Conservation (phyloP, 345 rosid genomes). For the Citrus sp. region DNA sequence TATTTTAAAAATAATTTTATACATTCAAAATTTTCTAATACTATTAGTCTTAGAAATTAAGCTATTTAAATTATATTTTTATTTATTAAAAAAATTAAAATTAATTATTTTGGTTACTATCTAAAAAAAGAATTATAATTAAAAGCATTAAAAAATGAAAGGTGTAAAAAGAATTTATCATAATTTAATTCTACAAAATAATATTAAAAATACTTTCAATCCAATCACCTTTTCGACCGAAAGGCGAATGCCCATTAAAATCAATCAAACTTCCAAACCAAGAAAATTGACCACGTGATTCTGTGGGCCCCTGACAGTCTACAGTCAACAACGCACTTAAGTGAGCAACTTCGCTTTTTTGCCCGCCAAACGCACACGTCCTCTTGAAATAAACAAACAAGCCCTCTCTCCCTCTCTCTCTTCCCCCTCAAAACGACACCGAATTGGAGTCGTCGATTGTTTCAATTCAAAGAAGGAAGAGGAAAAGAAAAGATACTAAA, state of each 20-base stretch:
- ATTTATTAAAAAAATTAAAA: no score
- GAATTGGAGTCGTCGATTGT: not conserved
- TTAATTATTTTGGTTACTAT: no score
- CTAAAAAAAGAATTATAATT: no score
- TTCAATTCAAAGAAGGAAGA: not conserved
- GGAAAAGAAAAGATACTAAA: conserved; percentile 15
- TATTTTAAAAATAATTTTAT: no score
- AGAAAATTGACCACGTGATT: not conserved
- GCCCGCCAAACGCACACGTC: conserved; percentile 8
- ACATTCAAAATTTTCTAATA: no score
- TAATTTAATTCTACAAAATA: not conserved
- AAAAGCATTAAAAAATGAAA: no score
- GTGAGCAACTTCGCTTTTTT: not conserved
- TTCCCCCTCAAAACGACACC: conserved; percentile 10
- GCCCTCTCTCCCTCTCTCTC: not conserved
- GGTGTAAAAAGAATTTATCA: no score
- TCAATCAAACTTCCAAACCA: not conserved
- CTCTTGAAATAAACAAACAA: not conserved
- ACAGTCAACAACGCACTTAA: not conserved
- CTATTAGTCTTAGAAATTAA: no score
- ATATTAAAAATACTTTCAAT: not conserved
- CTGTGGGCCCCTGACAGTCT: not conserved
- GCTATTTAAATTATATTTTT: no score
- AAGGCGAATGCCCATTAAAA: not conserved
- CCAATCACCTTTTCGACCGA: not conserved